Evolutionary conservation across 2,329 filamentous ascomycete genomes (phyloP).

Genomic region (Sclerotinia glacialis): DNA sequence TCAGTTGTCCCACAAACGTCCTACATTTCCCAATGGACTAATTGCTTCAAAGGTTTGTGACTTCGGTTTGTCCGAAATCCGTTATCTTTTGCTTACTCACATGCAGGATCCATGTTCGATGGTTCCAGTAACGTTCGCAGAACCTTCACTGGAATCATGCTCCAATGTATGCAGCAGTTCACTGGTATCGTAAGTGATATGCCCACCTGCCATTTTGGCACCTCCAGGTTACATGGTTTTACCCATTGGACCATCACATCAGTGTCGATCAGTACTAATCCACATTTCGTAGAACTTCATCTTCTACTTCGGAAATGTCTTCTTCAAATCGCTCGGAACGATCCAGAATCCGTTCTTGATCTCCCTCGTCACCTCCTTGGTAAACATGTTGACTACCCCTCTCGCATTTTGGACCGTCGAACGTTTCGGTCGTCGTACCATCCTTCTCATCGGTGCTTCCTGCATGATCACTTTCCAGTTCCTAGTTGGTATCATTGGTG

Average conservation of each 20-base stretch:
- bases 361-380: constrained; percentile 78
- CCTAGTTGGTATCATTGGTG: constrained; percentile 75
- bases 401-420: constrained; percentile 89
- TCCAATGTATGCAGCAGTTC: constrained; percentile 79
- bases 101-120: constrained; percentile 17
- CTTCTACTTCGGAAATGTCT: constrained; percentile 82
- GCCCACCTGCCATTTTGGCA: not conserved
- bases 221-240: not conserved
- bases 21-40: constrained; percentile 67
- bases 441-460: constrained; percentile 74
- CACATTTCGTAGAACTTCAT: constrained; percentile 64
- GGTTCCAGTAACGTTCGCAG: constrained; percentile 57
- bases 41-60: constrained; percentile 64
- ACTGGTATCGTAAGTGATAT: constrained; percentile 54
- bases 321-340: constrained; percentile 75
- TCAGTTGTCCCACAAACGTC: constrained; percentile 61
- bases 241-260: not conserved
- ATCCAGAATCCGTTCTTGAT: constrained; percentile 79
- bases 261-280: not conserved
- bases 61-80: constrained; percentile 58
- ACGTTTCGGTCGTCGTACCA: constrained; percentile 72
- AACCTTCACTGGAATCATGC: constrained; percentile 66
- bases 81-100: constrained; percentile 71
- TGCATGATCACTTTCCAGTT: constrained; percentile 87
- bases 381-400: constrained; percentile 83